Evolutionary conservation across 768 basidiomycete genomes (phyloP).

Genomic region (Tulasnella sp.): DNA sequence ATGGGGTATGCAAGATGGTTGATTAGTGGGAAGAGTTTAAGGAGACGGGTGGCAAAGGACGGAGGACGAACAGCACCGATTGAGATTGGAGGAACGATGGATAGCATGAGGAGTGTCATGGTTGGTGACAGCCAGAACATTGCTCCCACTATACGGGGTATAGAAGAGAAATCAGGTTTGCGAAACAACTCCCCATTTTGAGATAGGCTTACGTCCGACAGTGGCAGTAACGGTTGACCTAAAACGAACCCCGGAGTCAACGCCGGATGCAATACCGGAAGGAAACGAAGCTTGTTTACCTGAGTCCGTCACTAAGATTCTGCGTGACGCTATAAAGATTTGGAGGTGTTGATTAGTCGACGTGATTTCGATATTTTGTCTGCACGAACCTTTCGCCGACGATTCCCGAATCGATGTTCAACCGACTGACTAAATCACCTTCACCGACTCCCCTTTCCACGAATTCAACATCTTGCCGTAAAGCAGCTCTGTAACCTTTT

Average conservation of each 20-base stretch:
- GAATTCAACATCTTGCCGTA: slow-evolving; percentile 86
- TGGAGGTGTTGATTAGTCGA: background rate
- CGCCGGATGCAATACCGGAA: background rate
- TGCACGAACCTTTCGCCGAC: slow-evolving; percentile 77
- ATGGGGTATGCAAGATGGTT: background rate
- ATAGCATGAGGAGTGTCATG: slow-evolving; percentile 85
- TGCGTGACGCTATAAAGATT: slow-evolving; percentile 34
- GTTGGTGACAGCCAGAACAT: slow-evolving; percentile 92
- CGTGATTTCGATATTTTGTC: background rate
- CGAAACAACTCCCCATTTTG: background rate
- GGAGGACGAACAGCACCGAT: slow-evolving; percentile 58
- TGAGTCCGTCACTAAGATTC: slow-evolving; percentile 41
- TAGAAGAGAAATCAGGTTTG: background rate
- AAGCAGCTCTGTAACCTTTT: slow-evolving; percentile 70
- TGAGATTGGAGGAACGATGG: slow-evolving; percentile 81
- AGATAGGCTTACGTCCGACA: slow-evolving; percentile 86
- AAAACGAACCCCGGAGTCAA: slow-evolving; percentile 27
- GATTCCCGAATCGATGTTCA: slow-evolving; percentile 86
- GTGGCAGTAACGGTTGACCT: slow-evolving; percentile 86
- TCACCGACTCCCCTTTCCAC: slow-evolving; percentile 72
- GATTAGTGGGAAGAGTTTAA: background rate
- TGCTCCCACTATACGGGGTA: slow-evolving; percentile 56
- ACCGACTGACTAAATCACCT: slow-evolving; percentile 85
- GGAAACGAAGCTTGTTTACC: slow-evolving; percentile 27
- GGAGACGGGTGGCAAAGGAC: slow-evolving; percentile 16